Base-by-base conservation (phyloP, 2,329 filamentous ascomycete genomes). In the Penicillium olsonii region DNA sequence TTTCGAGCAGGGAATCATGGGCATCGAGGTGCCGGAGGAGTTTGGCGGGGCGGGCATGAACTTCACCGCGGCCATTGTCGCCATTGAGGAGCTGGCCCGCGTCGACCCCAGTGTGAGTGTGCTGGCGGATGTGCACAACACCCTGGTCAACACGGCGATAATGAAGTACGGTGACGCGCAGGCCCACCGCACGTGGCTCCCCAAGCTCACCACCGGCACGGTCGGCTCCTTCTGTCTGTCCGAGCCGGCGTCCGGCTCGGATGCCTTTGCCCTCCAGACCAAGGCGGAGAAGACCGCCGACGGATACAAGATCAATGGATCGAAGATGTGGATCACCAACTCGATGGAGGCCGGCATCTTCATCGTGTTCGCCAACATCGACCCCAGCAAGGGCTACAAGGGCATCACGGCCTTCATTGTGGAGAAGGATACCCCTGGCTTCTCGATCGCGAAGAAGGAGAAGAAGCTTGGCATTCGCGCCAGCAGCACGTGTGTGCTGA, bases 271-370 rank as follows among this genome's bases (percentile, higher is more conserved):
- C 1, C 81, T 99, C 57, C 87, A 90, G 60, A 97, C 94, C 49
- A 92, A 90, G 71, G 94, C 94, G 37, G 85, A 84, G 50, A 89
- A 92, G 78, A 94, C 90, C 0, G 80, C 84, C 18, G 82, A 85
- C 57, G 91, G 92, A 27, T 99, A 92, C 78, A 86, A 81, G 74
- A 88, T 99, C 72, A 88, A 84, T 53, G 94, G 94, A 42, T 85
- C 84, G 72, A 99, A 99, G 83, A 99, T 99, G 94, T 99, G 94
- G 94, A 99, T 99, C 75, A 99, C 94, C 56, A 99, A 99, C 80
- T 87, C 88, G 42, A 86, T 92, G 77, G 94, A 99, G 76, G 88
- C 94, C 17, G 85, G 85, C 52, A 87, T 97, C 78, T 99, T 96
- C 77, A 92, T 99, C 66, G 94, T 99, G 50, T 99, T 99, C 68